phyloP scores from a whole-genome alignment of 768 basidiomycete genomes.

The Tephrocybe sp. region DNA sequence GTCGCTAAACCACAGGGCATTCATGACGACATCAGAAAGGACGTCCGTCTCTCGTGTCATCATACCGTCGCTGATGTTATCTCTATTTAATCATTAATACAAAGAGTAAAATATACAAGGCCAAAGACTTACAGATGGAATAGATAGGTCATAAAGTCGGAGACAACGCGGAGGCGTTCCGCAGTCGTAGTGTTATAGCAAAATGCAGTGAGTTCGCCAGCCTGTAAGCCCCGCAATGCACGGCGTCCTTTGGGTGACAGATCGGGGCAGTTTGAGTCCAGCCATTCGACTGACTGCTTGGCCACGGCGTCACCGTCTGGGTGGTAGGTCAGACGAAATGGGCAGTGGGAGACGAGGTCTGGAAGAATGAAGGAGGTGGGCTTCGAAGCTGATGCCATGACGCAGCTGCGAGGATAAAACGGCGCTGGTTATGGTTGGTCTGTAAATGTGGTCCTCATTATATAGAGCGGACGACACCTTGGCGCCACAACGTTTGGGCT shows the following conservation, averaged over 20 bases:
- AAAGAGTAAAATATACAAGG: slow-evolving; percentile 8
- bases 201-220: slow-evolving; percentile 63
- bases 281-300: slow-evolving; percentile 46
- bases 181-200: slow-evolving; percentile 58
- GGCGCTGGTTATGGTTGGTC: neutral
- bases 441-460: neutral
- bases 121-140: slow-evolving; percentile 45
- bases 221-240: slow-evolving; percentile 57
- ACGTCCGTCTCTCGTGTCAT: slow-evolving; percentile 57
- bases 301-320: slow-evolving; percentile 44
- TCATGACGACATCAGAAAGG: slow-evolving; percentile 67
- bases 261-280: slow-evolving; percentile 44
- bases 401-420: neutral
- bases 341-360: slow-evolving; percentile 52
- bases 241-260: slow-evolving; percentile 40
- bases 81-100: slow-evolving; percentile 28
- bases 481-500: slow-evolving; percentile 4
- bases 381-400: neutral
- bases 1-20: slow-evolving; percentile 58
- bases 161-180: slow-evolving; percentile 59
- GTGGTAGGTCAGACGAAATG: slow-evolving; percentile 42
- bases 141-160: slow-evolving; percentile 66
- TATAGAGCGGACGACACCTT: slow-evolving; percentile 1
- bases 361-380: slow-evolving; percentile 42
- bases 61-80: slow-evolving; percentile 81